Percentiles rank a stretch among this genome's conserved stretches.
phyloP scores from a whole-genome alignment of 345 rosid species.

The Brassica nigra region DNA sequence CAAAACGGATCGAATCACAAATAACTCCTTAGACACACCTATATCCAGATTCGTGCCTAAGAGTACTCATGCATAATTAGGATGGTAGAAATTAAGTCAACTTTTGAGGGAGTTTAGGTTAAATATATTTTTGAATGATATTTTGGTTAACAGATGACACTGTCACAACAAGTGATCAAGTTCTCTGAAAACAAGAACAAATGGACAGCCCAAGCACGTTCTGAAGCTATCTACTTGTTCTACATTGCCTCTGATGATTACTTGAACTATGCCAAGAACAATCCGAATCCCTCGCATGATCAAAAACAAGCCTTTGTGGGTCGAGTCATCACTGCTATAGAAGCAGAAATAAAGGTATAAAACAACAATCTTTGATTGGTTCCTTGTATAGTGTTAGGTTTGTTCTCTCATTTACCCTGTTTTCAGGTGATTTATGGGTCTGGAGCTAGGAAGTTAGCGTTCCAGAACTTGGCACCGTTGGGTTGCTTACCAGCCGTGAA shows the following conservation, averaged over 20 bases:
- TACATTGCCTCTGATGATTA: conserved; percentile 42
- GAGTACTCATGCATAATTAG: no score
- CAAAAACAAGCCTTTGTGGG: conserved; percentile 38
- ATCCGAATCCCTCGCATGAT: conserved; percentile 19
- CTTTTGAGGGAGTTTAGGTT: not conserved
- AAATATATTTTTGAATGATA: not conserved
- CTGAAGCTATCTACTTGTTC: conserved; percentile 40
- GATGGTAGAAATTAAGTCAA: not conserved
- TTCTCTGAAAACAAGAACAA: conserved; percentile 31
- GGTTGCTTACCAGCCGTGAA: conserved; percentile 42
- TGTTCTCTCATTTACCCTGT: not conserved
- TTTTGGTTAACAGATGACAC: conserved; percentile 24
- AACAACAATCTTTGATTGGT: not conserved
- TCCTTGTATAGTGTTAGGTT: not conserved
- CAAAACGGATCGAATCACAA: no score
- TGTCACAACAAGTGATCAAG: conserved; percentile 36
- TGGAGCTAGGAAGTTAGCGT: conserved; percentile 41
- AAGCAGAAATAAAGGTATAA: conserved; percentile 27
- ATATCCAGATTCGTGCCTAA: no score
- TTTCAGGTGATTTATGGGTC: conserved; percentile 34
- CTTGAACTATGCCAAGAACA: conserved; percentile 27
- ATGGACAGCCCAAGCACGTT: conserved; percentile 29
- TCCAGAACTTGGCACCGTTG: conserved; percentile 44
- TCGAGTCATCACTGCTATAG: conserved; percentile 28
- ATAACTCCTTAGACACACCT: no score